Conservation (phyloP, 176 grass and related monocot species). For the Cocos nucifera region DNA sequence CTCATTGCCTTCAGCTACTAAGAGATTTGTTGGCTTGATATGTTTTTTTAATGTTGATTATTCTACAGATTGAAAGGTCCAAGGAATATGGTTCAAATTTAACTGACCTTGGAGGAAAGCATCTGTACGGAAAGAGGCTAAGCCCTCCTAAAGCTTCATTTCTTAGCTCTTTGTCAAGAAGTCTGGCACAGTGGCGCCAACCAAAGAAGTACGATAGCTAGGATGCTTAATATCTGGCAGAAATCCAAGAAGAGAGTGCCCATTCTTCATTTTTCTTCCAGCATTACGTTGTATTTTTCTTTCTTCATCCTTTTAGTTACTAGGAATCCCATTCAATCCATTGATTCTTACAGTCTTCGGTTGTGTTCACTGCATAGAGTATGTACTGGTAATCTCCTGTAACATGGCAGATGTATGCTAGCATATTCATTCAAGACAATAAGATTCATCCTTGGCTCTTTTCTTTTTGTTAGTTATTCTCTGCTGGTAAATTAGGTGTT, state of each 20-base stretch:
- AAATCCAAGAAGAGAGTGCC: slow-evolving; percentile 3
- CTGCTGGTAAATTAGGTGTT: too few species aligned
- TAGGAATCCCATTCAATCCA: slow-evolving; percentile 45
- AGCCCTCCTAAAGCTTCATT: slow-evolving; percentile 53
- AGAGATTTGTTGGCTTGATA: background rate
- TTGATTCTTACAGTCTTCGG: slow-evolving; percentile 44
- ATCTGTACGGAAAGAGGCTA: slow-evolving; percentile 81
- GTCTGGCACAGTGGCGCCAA: slow-evolving; percentile 60
- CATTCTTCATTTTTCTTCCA: slow-evolving; percentile 40
- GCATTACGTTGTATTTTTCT: slow-evolving; percentile 34
- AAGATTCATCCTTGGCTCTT: too few species aligned
- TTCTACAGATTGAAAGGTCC: slow-evolving; percentile 67
- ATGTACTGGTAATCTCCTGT: slow-evolving; percentile 31
- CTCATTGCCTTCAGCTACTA: too few species aligned
- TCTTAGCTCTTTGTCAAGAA: slow-evolving; percentile 66
- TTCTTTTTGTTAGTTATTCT: too few species aligned
- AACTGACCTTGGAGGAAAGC: slow-evolving; percentile 84
- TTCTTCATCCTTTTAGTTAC: slow-evolving; percentile 12
- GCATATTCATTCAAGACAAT: too few species aligned
- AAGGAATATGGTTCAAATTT: slow-evolving; percentile 52
- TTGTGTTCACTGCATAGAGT: slow-evolving; percentile 37
- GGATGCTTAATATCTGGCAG: background rate
- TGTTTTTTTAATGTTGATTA: background rate
- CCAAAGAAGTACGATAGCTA: slow-evolving; percentile 91
- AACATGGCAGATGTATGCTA: slow-evolving; percentile 11